Percentiles rank a stretch among this genome's conserved stretches.
phyloP scores from a whole-genome alignment of 495 filamentous ascomycete genomes.

The Penicillium longicatenatum region DNA sequence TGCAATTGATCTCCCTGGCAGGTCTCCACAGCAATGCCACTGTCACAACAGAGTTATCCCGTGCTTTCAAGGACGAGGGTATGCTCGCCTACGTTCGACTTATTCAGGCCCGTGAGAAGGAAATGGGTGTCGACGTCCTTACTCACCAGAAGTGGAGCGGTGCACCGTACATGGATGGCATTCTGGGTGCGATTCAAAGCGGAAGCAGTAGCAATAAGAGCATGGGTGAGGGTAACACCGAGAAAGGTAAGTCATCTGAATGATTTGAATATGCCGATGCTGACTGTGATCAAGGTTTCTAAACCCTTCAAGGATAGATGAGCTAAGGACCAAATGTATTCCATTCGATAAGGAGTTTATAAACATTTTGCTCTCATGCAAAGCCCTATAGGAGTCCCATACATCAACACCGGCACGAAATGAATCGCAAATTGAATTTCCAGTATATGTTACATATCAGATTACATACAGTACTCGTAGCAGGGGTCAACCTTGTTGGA shows the following conservation, averaged over 20 bases:
- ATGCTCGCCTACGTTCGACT: conserved; percentile 96
- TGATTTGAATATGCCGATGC: not conserved
- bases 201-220: conserved; percentile 81
- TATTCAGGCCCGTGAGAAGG: conserved; percentile 87
- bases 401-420: too few relatives aligned
- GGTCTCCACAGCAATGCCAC: conserved; percentile 89
- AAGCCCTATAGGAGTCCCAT: too few relatives aligned
- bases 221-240: conserved; percentile 83
- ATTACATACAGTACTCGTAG: conserved; percentile 13
- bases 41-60: conserved; percentile 81
- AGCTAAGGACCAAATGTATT: not conserved
- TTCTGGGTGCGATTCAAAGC: conserved; percentile 88
- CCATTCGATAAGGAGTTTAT: not conserved
- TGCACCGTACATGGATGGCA: conserved; percentile 88
- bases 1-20: conserved; percentile 90
- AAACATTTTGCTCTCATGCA: too few relatives aligned
- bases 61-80: conserved; percentile 81
- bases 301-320: not conserved
- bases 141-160: conserved; percentile 99
- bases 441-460: too few relatives aligned
- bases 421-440: too few relatives aligned
- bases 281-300: not conserved
- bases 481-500: too few relatives aligned
- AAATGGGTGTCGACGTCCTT: conserved; percentile 88
- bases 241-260: conserved; percentile 47